A percentile compares a stretch with the other conserved stretches of the same genome.
These are phyloP conservation scores for Madurella fahalii DNA, from an alignment of 2,329 filamentous ascomycete species.

Conservation along the genomic window DNA sequence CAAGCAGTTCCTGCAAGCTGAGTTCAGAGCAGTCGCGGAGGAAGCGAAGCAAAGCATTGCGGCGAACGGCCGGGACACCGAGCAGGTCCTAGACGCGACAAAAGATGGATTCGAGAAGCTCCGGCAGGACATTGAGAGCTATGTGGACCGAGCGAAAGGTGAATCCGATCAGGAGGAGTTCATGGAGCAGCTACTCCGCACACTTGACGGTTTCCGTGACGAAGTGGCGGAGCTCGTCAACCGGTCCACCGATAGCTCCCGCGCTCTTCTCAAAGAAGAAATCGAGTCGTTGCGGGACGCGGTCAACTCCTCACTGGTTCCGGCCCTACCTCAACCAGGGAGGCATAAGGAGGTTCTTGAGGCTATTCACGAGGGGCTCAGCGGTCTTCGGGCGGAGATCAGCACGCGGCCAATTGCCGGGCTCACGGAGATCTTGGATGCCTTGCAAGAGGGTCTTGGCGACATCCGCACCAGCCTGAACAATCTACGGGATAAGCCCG, in stretches of 20 bases:
- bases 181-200: conserved; percentile 61
- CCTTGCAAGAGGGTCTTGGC: conserved; percentile 81
- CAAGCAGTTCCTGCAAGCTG: conserved; percentile 53
- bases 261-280: conserved; percentile 73
- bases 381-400: conserved; percentile 70
- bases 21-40: conserved; percentile 57
- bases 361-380: conserved; percentile 67
- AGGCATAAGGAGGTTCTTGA: conserved; percentile 65
- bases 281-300: conserved; percentile 78
- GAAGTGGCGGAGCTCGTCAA: conserved; percentile 62
- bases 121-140: conserved; percentile 73
- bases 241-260: conserved; percentile 45
- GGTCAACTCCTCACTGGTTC: conserved; percentile 65
- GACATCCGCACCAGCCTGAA: conserved; percentile 75
- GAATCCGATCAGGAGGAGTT: conserved; percentile 72
- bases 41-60: conserved; percentile 74
- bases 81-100: conserved; percentile 82
- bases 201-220: conserved; percentile 62
- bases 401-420: conserved; percentile 61
- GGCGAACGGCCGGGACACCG: conserved; percentile 74
- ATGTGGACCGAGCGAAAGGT: conserved; percentile 69
- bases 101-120: conserved; percentile 83
- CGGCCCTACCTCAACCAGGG: conserved; percentile 39
- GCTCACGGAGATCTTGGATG: conserved; percentile 83
- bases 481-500: conserved; percentile 69